phyloP scores from a whole-genome alignment of 345 rosid genomes.

The Gossypium mustelinum region DNA sequence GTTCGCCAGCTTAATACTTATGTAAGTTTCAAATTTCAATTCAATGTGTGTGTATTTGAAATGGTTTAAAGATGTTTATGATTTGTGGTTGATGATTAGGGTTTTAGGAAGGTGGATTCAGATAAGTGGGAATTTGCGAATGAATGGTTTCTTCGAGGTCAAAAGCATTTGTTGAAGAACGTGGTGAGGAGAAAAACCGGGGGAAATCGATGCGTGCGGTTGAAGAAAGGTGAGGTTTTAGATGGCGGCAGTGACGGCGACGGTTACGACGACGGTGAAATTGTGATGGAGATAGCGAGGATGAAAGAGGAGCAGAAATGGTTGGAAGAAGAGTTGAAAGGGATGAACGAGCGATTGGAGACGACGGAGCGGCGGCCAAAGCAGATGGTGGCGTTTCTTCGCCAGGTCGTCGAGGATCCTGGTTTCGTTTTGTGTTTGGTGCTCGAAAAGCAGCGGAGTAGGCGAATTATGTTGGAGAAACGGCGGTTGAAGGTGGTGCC shows the following conservation, averaged over 20 bases:
- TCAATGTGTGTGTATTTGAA: not conserved
- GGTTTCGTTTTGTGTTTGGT: constrained; percentile 64
- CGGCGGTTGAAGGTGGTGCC: constrained; percentile 41
- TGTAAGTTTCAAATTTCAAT: constrained; percentile 33
- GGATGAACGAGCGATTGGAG: constrained; percentile 69
- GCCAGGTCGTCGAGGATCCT: constrained; percentile 74
- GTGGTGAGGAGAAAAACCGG: constrained; percentile 67
- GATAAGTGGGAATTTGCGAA: constrained; percentile 95
- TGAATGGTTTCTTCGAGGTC: constrained; percentile 83
- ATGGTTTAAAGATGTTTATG: not conserved
- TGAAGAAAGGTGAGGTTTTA: constrained; percentile 29
- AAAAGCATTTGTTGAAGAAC: constrained; percentile 72
- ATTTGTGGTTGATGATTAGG: constrained; percentile 34
- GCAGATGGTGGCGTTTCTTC: constrained; percentile 87
- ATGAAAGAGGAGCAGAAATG: constrained; percentile 66
- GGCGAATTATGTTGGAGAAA: constrained; percentile 28
- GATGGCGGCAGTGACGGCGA: constrained; percentile 47
- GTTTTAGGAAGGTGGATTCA: constrained; percentile 87
- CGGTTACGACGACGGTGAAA: constrained; percentile 57
- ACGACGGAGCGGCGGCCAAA: constrained; percentile 80
- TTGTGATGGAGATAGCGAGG: constrained; percentile 64
- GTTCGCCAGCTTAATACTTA: constrained; percentile 93
- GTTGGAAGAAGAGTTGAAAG: constrained; percentile 54
- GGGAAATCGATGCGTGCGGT: constrained; percentile 26
- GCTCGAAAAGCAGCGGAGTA: constrained; percentile 45